Evolutionary conservation across 495 filamentous ascomycete species (phyloP).

Genomic region (Penicilliopsis zonata): DNA sequence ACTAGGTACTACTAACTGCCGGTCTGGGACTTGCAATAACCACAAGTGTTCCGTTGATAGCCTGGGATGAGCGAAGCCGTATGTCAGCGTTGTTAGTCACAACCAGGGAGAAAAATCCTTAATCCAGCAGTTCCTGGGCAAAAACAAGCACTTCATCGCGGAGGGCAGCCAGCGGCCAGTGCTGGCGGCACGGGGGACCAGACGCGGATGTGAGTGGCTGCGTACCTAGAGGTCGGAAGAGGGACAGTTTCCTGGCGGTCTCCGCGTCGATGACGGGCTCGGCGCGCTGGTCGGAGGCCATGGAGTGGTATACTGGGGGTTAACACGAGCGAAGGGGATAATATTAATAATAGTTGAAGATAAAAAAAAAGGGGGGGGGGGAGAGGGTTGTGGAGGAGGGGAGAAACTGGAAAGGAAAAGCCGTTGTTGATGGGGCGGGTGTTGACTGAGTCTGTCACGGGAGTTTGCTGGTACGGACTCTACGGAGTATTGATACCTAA

Average conservation of each 20-base stretch:
- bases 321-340: too few relatives aligned
- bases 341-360: too few relatives aligned
- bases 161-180: slow-evolving; percentile 16
- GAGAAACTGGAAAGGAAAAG: too few relatives aligned
- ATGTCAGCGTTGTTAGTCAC: slow-evolving; percentile 7
- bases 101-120: slow-evolving; percentile 7
- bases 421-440: too few relatives aligned
- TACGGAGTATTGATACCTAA: too few relatives aligned
- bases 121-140: neutral
- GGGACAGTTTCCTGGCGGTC: slow-evolving; percentile 33
- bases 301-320: too few relatives aligned
- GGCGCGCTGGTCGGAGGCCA: too few relatives aligned
- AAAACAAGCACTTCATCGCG: neutral
- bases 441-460: too few relatives aligned
- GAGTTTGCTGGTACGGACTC: too few relatives aligned
- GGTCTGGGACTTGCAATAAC: slow-evolving; percentile 43
- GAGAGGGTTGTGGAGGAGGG: too few relatives aligned
- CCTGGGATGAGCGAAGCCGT: slow-evolving; percentile 22
- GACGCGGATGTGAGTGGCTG: slow-evolving; percentile 25
- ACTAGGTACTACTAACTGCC: slow-evolving; percentile 31
- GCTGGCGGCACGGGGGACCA: slow-evolving; percentile 27
- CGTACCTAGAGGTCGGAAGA: slow-evolving; percentile 37
- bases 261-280: slow-evolving; percentile 30
- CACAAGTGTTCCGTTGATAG: slow-evolving; percentile 40
- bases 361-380: too few relatives aligned